Conservation (phyloP, 345 rosid species). For the Capsella bursapastoris region DNA sequence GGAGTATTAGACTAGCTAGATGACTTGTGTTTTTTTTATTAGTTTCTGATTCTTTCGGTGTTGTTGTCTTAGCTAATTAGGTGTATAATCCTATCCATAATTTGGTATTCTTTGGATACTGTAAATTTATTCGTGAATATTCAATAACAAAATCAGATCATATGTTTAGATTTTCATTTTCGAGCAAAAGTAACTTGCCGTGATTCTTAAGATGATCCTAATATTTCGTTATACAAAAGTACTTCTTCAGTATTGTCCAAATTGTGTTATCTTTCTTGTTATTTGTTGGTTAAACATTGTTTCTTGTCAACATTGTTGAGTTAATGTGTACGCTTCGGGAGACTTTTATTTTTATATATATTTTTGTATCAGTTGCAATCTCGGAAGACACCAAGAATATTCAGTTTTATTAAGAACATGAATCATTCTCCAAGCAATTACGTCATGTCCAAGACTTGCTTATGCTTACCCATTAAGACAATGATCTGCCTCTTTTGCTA, state of each 20-base stretch:
- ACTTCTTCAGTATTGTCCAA: neutral
- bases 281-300: neutral
- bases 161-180: neutral
- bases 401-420: too few species aligned
- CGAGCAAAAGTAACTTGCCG: neutral
- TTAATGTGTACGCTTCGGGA: too few species aligned
- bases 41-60: conserved; percentile 24
- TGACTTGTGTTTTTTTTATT: conserved; percentile 1
- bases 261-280: neutral
- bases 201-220: conserved; percentile 9
- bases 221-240: neutral
- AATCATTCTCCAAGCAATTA: too few species aligned
- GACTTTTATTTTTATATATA: too few species aligned
- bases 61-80: neutral
- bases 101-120: neutral
- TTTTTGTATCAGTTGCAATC: too few species aligned
- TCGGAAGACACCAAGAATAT: too few species aligned
- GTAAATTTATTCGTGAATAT: conserved; percentile 8
- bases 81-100: neutral
- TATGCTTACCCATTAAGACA: too few species aligned
- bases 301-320: too few species aligned
- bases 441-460: too few species aligned
- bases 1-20: conserved; percentile 17
- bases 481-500: too few species aligned
- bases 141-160: neutral